Evolutionary conservation across 768 basidiomycete species (phyloP), one percentile per base, ranked within the genome.

Genomic region (Amanita subjunquillea): DNA sequence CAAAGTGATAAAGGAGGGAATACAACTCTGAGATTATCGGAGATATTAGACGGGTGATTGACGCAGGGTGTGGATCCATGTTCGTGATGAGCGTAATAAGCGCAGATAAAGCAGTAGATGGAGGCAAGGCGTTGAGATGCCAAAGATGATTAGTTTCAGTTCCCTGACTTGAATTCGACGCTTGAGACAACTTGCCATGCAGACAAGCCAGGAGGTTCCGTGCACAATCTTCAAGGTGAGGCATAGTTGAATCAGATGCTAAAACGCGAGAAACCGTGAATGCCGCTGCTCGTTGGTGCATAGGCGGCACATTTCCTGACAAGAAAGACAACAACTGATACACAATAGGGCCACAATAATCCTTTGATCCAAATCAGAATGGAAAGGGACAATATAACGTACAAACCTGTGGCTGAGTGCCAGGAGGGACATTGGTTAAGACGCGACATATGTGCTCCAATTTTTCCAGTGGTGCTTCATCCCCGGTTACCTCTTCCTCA

Each of bases 51-150:
- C 70, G 63, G 0, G 80, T 73, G 38, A 90, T 74, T 39, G 90
- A 72, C 2, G 68, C 64, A 0, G 90, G 86, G 3, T 87, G 85
- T 4, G 91, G 90, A 56, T 94, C 89, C 4, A 83, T 79, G 57
- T 92, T 87, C 4, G 82, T 74, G 2, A 89, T 66, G 25, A 94
- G 68, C 0, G 71, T 69, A 48, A 75, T 69, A 17, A 91, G 63
- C 4, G 66, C 72, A 5, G 69, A 67, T n/a, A 88, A 63, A 2
- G 79, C 72, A 12, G 64, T 64, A 17, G 66, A 63, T 4, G 79
- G 3, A 45, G 65, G 50, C 32, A 65, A 53, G 2, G 54, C 9
- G 34, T n/a, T 15, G 43, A n/a, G 32, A 25, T 22, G 25, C 36
- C 23, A 40, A n/a, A 27, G 2, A 17, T 4, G 17, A 42, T 6